Evolutionary conservation across 2,329 filamentous ascomycete genomes (phyloP), one percentile per base, ranked within the genome.

Genomic region (Raffaelea arxii): DNA sequence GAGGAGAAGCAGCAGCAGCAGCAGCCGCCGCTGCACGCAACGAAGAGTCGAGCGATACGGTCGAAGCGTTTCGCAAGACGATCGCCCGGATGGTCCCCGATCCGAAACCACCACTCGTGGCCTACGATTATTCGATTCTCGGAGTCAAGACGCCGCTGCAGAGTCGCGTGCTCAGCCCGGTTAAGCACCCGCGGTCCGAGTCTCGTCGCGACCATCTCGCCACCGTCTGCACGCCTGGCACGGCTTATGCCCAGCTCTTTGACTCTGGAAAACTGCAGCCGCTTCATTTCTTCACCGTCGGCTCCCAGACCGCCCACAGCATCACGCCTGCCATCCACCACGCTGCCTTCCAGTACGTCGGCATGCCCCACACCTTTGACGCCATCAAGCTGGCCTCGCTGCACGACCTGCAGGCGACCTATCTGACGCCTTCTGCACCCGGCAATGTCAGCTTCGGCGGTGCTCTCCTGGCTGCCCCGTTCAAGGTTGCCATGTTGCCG

Each of bases 281-380:
- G 0, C 75, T 86, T 56, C 73, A 79, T 38, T 85, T 83, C 56
- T 83, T 80, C 55, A 78, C 84, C 48, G 73, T 86, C 38, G 83
- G 83, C 18, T 78, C 75, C 24, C 80, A 78, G 51, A 75, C 84
- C 19, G 77, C 75, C 40, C 85, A 84, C 63, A 86, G 80, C 49
- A 69, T 86, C 42, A 85, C 82, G 0, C 83, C 84, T 1, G 78
- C 79, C 10, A 86, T 87, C 79, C 81, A 86, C 58, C 78, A 77
- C 49, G 76, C 80, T 11, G 83, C 82, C 11, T 86, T 82, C 58
- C 68, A 73, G 43, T 73, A 71, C 22, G 78, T 77, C 49, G 80
- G 80, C 18, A 78, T 88, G 74, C 77, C 76, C 3, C 83, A 87
- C 57, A 70, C 70, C 4, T 86, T 82, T 56, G 66, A 72, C 40